Evolutionary conservation across 768 basidiomycete species (phyloP), one percentile per base, ranked within the genome.

Genomic region (Suillus subalutaceus): DNA sequence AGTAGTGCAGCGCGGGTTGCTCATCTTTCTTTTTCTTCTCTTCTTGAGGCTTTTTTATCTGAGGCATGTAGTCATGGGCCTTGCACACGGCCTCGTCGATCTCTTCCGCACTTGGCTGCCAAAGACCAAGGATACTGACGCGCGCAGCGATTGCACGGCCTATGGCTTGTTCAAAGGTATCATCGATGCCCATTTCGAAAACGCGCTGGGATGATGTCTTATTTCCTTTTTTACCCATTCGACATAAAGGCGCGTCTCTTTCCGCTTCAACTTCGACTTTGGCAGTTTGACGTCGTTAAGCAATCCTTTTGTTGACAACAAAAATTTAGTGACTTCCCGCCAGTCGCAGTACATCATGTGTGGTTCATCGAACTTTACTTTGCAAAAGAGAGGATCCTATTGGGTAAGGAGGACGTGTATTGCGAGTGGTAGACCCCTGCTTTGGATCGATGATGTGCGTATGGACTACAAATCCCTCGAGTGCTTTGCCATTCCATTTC

Each of bases 351-450:
- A 50, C 50, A 50, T 50, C 50, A 50, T 50, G 15, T 99, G 99
- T 2, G 97, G 97, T 73, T 99, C 94, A 77, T 99, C 96, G 77
- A 98, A 99, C 76, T 99, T 99, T 80, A 99, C 85, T 75, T 99
- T 99, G 89, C 97, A 99, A 85, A 99, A 98, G 83, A 0, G 94
- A 90, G 2, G 91, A 88, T 38, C 91, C 93, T 1, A 81, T 78
- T 0, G 83, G 75, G 73, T 98, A 97, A 0, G 95, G 96, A 1
- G 86, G 84, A 26, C 75, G 71, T 63, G 67, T 72, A 56, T 71
- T 72, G 37, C 71, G 75, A 61, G 75, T 77, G 0, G 73, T 66
- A 12, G 69, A 69, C 67, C 72, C 2, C 73, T 74, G 10, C 35
- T 82, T 84, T 4, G 81, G 83, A 61, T 77, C 78, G 23, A 80